Percentiles rank a stretch among this genome's conserved stretches.
These are phyloP conservation scores for Kodamaea restingae DNA, from an alignment of 805 yeast genomes.

Conservation along the genomic window DNA sequence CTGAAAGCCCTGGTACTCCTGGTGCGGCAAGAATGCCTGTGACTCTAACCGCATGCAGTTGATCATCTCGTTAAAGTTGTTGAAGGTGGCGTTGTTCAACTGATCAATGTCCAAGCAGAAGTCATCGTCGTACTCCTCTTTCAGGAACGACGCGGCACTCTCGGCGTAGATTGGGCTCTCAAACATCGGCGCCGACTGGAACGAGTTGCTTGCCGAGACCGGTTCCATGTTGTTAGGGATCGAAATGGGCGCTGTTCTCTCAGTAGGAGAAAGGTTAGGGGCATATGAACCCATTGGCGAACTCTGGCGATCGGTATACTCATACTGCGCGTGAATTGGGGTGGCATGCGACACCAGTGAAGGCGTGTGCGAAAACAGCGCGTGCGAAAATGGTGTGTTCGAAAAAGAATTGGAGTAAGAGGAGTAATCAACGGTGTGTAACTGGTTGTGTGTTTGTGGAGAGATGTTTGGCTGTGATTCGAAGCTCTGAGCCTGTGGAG, in stretches of 20 bases:
- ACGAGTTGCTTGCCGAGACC: neutral
- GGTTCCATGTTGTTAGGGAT: slow-evolving; percentile 1
- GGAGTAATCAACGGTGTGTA: too few species aligned
- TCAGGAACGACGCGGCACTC: slow-evolving; percentile 5
- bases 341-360: too few species aligned
- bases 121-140: slow-evolving; percentile 40
- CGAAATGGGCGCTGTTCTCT: slow-evolving; percentile 4
- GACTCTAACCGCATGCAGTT: slow-evolving; percentile 10
- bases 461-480: too few species aligned
- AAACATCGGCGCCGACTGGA: neutral
- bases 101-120: slow-evolving; percentile 43
- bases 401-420: too few species aligned
- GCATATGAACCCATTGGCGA: slow-evolving; percentile 1
- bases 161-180: slow-evolving; percentile 2
- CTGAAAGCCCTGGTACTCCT: slow-evolving; percentile 2
- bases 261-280: slow-evolving; percentile 1
- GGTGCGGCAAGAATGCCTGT: slow-evolving; percentile 7
- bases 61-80: slow-evolving; percentile 14
- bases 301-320: slow-evolving; percentile 4
- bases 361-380: neutral
- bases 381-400: slow-evolving; percentile 5
- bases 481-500: too few species aligned
- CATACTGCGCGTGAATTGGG: neutral
- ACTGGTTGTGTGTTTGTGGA: neutral
- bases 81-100: slow-evolving; percentile 21